Conservation (phyloP, 768 basidiomycete species). For the Russula brevipes region DNA sequence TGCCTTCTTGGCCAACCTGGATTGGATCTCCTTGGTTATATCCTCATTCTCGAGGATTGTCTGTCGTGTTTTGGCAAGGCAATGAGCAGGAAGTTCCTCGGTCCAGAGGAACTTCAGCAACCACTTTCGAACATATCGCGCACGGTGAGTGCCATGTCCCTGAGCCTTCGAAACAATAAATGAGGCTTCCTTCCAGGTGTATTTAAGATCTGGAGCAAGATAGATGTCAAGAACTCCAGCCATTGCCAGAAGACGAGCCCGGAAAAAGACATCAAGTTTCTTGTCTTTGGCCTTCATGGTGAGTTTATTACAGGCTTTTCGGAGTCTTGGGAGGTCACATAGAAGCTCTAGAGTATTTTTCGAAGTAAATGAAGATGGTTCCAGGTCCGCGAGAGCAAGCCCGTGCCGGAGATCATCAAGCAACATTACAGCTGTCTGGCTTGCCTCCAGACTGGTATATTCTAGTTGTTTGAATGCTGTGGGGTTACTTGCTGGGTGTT, state of each 20-base stretch:
- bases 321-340: no score
- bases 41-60: background rate
- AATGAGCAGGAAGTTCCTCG: background rate
- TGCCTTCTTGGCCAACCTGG: background rate
- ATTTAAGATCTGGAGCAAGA: background rate
- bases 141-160: background rate
- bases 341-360: no score
- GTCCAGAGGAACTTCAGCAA: background rate
- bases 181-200: background rate
- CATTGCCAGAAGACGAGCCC: background rate
- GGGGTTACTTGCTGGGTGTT: no score
- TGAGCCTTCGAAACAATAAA: background rate
- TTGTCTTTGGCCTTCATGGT: no score
- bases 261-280: background rate
- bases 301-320: no score
- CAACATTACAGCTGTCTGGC: no score
- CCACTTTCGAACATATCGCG: background rate
- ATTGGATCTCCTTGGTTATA: background rate
- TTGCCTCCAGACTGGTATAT: no score
- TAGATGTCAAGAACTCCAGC: background rate
- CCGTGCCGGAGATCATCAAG: no score
- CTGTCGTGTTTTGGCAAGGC: no score
- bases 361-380: no score
- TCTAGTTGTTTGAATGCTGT: no score
- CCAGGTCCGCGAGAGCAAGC: no score